Evolutionary conservation across 176 grass and related monocot genomes (phyloP).

Genomic region (Bromus sterilis): DNA sequence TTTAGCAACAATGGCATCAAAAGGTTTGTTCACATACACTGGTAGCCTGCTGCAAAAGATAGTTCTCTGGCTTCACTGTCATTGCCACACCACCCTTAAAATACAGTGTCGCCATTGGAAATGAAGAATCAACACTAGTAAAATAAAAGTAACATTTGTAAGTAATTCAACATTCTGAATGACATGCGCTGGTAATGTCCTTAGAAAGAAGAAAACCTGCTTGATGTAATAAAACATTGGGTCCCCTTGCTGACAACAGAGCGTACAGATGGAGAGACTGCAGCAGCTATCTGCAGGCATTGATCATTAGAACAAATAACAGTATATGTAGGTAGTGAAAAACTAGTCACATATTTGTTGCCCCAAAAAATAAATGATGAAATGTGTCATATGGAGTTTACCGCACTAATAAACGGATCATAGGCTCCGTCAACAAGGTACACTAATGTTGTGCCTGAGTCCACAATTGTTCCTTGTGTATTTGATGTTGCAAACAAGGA

Average conservation of each 20-base stretch:
- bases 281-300: constrained; percentile 60
- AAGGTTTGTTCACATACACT: constrained; percentile 43
- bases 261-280: constrained; percentile 52
- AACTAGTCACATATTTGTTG: neutral
- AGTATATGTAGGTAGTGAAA: neutral
- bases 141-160: constrained; percentile 2
- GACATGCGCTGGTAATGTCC: constrained; percentile 11
- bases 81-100: constrained; percentile 77
- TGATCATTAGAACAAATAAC: constrained; percentile 3
- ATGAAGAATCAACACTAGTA: constrained; percentile 71
- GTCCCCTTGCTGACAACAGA: constrained; percentile 58
- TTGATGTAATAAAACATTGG: constrained; percentile 78
- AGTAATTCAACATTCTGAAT: constrained; percentile 12
- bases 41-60: constrained; percentile 78
- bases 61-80: constrained; percentile 86
- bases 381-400: constrained; percentile 32
- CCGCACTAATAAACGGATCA: constrained; percentile 90
- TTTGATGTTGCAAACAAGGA: constrained; percentile 85
- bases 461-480: constrained; percentile 93
- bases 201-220: constrained; percentile 58
- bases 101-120: constrained; percentile 77
- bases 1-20: neutral
- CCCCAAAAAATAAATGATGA: neutral
- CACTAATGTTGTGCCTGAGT: constrained; percentile 92
- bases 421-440: constrained; percentile 90